Evolutionary conservation across 805 yeast species (phyloP).

Genomic region (Metschnikowia bowlesiae): DNA sequence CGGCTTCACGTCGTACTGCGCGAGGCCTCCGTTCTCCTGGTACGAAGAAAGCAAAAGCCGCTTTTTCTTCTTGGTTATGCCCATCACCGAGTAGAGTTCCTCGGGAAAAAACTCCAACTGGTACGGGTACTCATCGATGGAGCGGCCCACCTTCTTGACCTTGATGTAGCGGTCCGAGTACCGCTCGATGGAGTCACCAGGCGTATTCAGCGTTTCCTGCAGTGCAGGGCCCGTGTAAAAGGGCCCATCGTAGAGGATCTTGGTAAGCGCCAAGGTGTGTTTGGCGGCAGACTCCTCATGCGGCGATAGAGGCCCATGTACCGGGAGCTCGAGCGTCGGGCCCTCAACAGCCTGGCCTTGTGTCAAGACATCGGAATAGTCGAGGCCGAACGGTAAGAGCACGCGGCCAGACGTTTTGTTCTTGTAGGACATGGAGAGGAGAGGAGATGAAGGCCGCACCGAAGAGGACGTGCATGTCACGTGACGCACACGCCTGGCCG

Average conservation of each 20-base stretch:
- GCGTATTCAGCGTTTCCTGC: conserved; percentile 21
- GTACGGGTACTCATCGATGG: conserved; percentile 77
- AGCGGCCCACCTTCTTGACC: conserved; percentile 63
- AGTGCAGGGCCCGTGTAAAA: conserved; percentile 57
- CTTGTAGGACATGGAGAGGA: conserved; percentile 50
- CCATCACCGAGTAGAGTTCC: conserved; percentile 72
- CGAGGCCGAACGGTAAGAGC: conserved; percentile 68
- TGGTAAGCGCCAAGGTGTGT: conserved; percentile 51
- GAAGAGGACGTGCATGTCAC: background rate
- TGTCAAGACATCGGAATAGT: conserved; percentile 52
- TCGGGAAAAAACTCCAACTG: conserved; percentile 66
- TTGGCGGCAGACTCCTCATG: conserved; percentile 50
- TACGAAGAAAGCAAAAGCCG: conserved; percentile 43
- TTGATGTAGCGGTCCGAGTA: conserved; percentile 78
- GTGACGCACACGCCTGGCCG: background rate
- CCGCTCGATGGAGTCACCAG: conserved; percentile 67
- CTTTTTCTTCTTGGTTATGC: conserved; percentile 51
- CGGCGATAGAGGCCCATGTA: conserved; percentile 53
- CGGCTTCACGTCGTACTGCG: conserved; percentile 25
- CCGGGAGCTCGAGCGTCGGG: conserved; percentile 53
- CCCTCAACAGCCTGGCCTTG: conserved; percentile 34
- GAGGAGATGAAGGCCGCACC: background rate
- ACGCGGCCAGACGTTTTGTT: conserved; percentile 42
- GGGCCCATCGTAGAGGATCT: conserved; percentile 58
- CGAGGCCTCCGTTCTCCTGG: conserved; percentile 36